A percentile compares a stretch with the other conserved stretches of the same genome.
Evolutionary conservation across 768 basidiomycete species (phyloP).

Genomic region (Galerina sulciceps): DNA sequence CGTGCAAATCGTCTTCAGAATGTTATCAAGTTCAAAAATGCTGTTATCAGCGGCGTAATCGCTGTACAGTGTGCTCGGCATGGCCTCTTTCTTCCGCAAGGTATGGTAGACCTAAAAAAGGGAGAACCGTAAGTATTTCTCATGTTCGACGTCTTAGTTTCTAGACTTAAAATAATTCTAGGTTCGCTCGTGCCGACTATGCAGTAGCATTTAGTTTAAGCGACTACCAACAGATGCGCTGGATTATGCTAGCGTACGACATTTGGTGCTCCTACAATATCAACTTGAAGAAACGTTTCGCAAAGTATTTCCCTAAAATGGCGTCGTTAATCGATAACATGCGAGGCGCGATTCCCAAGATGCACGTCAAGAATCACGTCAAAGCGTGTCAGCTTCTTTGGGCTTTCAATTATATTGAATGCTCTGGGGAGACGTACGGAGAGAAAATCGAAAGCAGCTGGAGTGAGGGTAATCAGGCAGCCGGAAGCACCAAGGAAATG

Average conservation of each 20-base stretch:
- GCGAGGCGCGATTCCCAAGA: conserved; percentile 29
- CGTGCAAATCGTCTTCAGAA: conserved; percentile 30
- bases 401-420: conserved; percentile 29
- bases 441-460: conserved; percentile 33
- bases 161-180: not conserved
- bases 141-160: not conserved
- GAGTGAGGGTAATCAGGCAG: conserved; percentile 28
- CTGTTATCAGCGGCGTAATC: conserved; percentile 30
- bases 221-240: conserved; percentile 14
- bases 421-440: conserved; percentile 26
- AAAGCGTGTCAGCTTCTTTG: conserved; percentile 23
- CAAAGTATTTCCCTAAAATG: conserved; percentile 17
- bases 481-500: conserved; percentile 30
- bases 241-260: conserved; percentile 31
- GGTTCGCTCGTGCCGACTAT: conserved; percentile 27
- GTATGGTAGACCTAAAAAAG: conserved; percentile 27
- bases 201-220: conserved; percentile 21
- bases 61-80: conserved; percentile 32
- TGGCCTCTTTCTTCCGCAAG: conserved; percentile 24
- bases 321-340: conserved; percentile 15
- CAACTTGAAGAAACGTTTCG: conserved; percentile 23
- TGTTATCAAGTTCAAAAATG: conserved; percentile 29
- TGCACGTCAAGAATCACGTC: conserved; percentile 31
- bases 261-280: conserved; percentile 31
- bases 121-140: conserved; percentile 29